Base-by-base conservation (phyloP, 495 filamentous ascomycete genomes). In the Daldinia concentrica region DNA sequence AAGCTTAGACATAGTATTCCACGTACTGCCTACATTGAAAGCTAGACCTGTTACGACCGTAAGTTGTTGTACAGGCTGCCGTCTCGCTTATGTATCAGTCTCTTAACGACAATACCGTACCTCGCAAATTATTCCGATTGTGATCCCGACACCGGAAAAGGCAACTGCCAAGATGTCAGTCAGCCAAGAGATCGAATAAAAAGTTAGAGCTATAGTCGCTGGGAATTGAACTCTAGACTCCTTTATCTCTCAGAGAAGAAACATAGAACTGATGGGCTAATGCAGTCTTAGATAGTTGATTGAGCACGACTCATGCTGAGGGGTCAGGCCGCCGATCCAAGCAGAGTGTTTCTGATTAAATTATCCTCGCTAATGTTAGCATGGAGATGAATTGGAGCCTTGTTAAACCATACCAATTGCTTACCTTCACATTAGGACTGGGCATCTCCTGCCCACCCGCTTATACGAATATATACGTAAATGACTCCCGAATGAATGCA, bases 381-480 rank as follows among this genome's bases (percentile, higher is more conserved):
- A 51, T 45, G 37, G 24, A 45, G n/a, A 58, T 57, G 26, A 37
- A 27, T 51, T 58, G 29, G 48, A 37, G 34, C 11, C 48, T 51
- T 36, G 55, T 64, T 58, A 41, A 57, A 58, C 37, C n/a, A 54
- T 56, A 66, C 57, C 34, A 30, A 41, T 59, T 55, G 26, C 62
- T 52, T 73, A 1, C 27, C 58, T 64, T 51, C 19, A 27, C 56
- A 34, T 37, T 64, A 34, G 41, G 48, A 57, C 60, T 19, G 14
- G 43, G 34, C 34, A 39, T 36, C 3, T 32, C 60, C 17, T 65
- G 32, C 43, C 48, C 55, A 66, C 64, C 50, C 62, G 36, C 56
- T 55, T 52, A 68, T 52, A 68, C 56, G 51, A 57, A 39, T 34
- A 64, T 52, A 39, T 37, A 37, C 71, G 62, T 55, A 66, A 62